phyloP scores from a whole-genome alignment of 306 rosid species.

The Macrotyloma uniflorum region DNA sequence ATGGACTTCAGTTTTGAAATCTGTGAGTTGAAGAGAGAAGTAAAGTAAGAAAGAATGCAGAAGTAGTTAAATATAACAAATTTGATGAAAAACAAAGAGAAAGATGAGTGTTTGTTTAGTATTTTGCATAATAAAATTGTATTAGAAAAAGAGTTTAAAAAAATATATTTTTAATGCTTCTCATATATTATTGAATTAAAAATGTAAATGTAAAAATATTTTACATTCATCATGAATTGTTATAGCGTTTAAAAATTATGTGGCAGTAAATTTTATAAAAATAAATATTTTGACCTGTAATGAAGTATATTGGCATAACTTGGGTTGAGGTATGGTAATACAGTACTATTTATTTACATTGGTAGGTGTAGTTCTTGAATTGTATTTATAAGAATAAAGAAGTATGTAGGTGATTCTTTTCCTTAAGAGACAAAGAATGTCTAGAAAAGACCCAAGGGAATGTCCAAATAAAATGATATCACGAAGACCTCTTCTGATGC shows the following conservation, averaged over 20 bases:
- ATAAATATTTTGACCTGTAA: too few relatives aligned
- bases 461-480: constrained; percentile 60
- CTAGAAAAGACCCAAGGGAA: constrained; percentile 59
- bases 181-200: not conserved
- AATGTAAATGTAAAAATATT: not conserved
- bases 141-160: not conserved
- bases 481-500: constrained; percentile 26
- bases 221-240: not conserved
- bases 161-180: not conserved
- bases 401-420: constrained; percentile 29
- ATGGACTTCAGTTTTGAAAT: too few relatives aligned
- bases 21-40: too few relatives aligned
- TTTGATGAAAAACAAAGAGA: not conserved
- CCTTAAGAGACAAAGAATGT: constrained; percentile 58
- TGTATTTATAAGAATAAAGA: not conserved
- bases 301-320: not conserved
- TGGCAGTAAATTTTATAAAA: not conserved
- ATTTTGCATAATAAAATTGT: not conserved
- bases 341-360: not conserved
- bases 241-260: not conserved
- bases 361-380: not conserved
- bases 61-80: not conserved
- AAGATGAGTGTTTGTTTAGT: not conserved
- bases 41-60: not conserved
- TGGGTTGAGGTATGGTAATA: not conserved